Percentiles rank a stretch among this genome's conserved stretches.
phyloP scores from a whole-genome alignment of 148 eudicot species.

The Vaccinium myrtillus region DNA sequence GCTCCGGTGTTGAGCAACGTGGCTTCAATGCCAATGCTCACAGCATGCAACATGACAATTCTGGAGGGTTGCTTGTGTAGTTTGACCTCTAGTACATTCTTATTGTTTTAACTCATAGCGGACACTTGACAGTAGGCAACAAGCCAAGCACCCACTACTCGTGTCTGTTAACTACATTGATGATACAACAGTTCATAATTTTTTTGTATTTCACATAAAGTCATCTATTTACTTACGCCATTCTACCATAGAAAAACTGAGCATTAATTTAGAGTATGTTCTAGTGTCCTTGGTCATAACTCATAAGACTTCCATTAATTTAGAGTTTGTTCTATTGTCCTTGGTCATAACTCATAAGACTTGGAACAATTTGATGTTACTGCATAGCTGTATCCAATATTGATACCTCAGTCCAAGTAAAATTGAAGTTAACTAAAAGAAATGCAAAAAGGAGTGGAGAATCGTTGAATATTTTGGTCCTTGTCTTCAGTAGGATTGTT shows the following conservation, averaged over 20 bases:
- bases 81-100: not conserved
- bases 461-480: not conserved
- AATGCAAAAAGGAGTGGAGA: not conserved
- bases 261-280: not conserved
- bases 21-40: not conserved
- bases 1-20: not conserved
- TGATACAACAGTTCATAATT: not conserved
- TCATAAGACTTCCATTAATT: not conserved
- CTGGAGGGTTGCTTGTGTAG: not conserved
- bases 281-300: not conserved
- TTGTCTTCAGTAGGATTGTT: not conserved
- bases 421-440: not conserved
- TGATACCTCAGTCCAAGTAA: not conserved
- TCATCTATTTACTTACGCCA: not conserved
- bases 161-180: not conserved
- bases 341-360: not conserved
- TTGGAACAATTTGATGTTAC: not conserved
- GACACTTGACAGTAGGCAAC: not conserved
- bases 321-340: not conserved
- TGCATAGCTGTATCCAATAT: not conserved
- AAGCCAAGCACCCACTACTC: not conserved
- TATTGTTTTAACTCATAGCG: not conserved
- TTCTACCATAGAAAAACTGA: not conserved
- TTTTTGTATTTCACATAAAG: not conserved
- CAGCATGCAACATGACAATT: not conserved